Evolutionary conservation across 257 asterid genomes (phyloP).

Genomic region (Petrea volubilis): DNA sequence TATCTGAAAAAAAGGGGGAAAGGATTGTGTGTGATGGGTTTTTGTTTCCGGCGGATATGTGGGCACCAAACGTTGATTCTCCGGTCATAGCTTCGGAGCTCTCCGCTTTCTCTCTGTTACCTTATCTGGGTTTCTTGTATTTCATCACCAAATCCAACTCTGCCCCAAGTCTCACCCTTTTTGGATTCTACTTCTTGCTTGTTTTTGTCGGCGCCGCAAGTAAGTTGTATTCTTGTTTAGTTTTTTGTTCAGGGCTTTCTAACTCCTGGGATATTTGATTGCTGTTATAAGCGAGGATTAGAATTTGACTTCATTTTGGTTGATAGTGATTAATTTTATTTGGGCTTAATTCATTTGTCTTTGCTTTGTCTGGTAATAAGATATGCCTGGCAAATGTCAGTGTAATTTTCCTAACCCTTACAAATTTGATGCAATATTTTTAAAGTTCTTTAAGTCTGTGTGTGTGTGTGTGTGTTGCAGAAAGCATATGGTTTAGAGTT

Average conservation of each 20-base stretch:
- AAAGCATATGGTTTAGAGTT: background rate
- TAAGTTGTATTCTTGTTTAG: conserved; percentile 37
- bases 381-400: background rate
- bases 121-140: conserved; percentile 85
- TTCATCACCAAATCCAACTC: conserved; percentile 82
- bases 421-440: background rate
- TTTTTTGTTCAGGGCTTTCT: background rate
- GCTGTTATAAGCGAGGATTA: background rate
- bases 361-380: background rate
- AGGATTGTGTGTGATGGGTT: conserved; percentile 34
- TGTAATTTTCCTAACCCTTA: background rate
- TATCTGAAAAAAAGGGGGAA: conserved; percentile 16
- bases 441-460: background rate
- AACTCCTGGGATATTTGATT: background rate
- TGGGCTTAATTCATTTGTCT: no score
- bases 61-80: conserved; percentile 86
- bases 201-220: conserved; percentile 92
- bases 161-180: conserved; percentile 89
- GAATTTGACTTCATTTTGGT: background rate
- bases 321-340: background rate
- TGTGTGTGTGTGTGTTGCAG: background rate
- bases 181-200: conserved; percentile 93
- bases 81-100: conserved; percentile 86
- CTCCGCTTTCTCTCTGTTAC: conserved; percentile 83
- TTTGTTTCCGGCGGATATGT: conserved; percentile 70